Base-by-base conservation (phyloP, 169 alveolate species). In the Plasmodium yoelii region DNA sequence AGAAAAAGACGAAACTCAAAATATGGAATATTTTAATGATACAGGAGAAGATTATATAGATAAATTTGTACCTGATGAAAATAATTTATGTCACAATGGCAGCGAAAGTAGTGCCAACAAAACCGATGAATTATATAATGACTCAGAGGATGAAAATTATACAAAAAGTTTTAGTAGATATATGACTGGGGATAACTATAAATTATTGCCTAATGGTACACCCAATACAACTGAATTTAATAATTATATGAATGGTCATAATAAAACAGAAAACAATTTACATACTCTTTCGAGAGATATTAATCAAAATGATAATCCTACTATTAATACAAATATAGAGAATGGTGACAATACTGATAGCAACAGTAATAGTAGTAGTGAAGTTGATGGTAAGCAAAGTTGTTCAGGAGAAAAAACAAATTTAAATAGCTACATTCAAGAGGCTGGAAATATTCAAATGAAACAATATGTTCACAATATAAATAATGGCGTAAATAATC, bases 111-210 rank as follows among this genome's bases (percentile, higher is more conserved):
- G 59, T 51, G 19, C 24, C 6, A 51, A 15, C 19, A 12, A 51
- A 51, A 57, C n/a, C n/a, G 65, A 57, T n/a, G 65, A 24, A 5
- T n/a, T 19, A 57, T 57, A 57, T 18, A 57, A 57, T 19, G 19
- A 19, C 1, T 57, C 34, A 24, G 26, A 10, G 65, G 65, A 57
- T 57, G 65, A 57, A 5, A 3, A 12, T n/a, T 57, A 15, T 19
- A n/a, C 26, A 57, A 18, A 8, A 57, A 57, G 6, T 18, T 13
- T n/a, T 57, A 18, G 26, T 10, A 18, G 8, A 19, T 57, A 57
- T 19, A 19, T 57, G 26, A 57, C 13, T 57, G 65, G 18, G 26
- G 80, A 69, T 1, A 53, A 24, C 13, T 39, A 69, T 46, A 57
- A 57, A 15, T 57, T 5, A 15, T 34, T 34, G 42, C 7, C 42